phyloP scores from a whole-genome alignment of 495 filamentous ascomycete species.

The Xylaria venustula region DNA sequence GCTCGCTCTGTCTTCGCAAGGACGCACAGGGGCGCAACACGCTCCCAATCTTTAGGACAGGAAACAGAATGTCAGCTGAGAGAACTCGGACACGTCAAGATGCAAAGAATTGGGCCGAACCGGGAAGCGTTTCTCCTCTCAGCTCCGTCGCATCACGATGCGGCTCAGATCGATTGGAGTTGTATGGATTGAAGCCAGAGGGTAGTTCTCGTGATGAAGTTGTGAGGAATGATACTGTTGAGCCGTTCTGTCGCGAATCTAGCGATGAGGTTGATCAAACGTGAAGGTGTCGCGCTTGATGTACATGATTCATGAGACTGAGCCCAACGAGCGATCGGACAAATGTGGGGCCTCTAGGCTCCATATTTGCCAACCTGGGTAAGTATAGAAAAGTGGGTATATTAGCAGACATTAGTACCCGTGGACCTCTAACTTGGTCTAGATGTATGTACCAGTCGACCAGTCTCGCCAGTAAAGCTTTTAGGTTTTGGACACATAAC shows the following conservation, averaged over 20 bases:
- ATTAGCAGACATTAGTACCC: too few relatives aligned
- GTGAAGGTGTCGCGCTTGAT: neutral
- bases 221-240: too few relatives aligned
- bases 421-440: too few relatives aligned
- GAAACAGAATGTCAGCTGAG: slow-evolving; percentile 30
- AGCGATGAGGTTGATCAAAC: slow-evolving; percentile 8
- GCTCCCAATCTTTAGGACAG: slow-evolving; percentile 23
- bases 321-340: too few relatives aligned
- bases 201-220: too few relatives aligned
- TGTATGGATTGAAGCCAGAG: neutral
- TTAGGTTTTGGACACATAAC: too few relatives aligned
- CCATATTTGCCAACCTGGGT: too few relatives aligned
- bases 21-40: slow-evolving; percentile 19
- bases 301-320: neutral
- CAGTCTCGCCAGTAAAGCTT: too few relatives aligned
- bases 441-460: too few relatives aligned
- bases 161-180: neutral
- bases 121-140: slow-evolving; percentile 34
- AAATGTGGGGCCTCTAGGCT: too few relatives aligned
- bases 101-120: slow-evolving; percentile 50
- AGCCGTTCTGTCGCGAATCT: neutral
- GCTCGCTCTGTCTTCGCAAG: slow-evolving; percentile 35
- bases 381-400: too few relatives aligned
- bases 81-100: slow-evolving; percentile 14
- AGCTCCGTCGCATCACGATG: slow-evolving; percentile 28